phyloP scores from a whole-genome alignment of 495 filamentous ascomycete genomes.

The Penicillium maclennaniae region DNA sequence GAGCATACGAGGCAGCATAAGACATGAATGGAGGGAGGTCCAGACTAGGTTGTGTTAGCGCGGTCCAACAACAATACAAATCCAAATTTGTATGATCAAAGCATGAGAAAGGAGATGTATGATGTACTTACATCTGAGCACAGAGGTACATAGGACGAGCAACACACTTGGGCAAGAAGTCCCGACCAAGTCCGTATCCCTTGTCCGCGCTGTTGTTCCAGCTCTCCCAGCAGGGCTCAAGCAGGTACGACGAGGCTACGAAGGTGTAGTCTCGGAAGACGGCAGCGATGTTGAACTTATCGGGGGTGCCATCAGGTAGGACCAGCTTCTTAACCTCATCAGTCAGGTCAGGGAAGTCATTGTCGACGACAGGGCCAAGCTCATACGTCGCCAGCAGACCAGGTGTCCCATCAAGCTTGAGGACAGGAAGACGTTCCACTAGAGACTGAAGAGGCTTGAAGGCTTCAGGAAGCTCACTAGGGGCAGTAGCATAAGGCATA shows the following conservation, averaged over 20 bases:
- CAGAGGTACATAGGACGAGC: constrained; percentile 72
- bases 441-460: constrained; percentile 68
- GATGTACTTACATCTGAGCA: constrained; percentile 67
- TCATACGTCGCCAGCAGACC: constrained; percentile 71
- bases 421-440: constrained; percentile 70
- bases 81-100: not conserved
- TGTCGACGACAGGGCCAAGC: constrained; percentile 63
- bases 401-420: constrained; percentile 60
- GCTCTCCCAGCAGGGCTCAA: constrained; percentile 87
- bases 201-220: constrained; percentile 58
- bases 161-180: constrained; percentile 64
- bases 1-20: constrained; percentile 85
- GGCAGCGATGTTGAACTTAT: constrained; percentile 74
- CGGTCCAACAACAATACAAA: not conserved
- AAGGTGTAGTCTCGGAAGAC: constrained; percentile 89
- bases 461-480: constrained; percentile 51
- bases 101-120: not conserved
- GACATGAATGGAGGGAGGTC: constrained; percentile 81
- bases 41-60: constrained; percentile 27
- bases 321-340: constrained; percentile 63
- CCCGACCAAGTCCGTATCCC: constrained; percentile 70
- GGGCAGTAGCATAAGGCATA: constrained; percentile 40
- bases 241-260: constrained; percentile 78
- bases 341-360: constrained; percentile 71
- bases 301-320: constrained; percentile 41